Conservation (phyloP, 179 eudicot genomes). For the Heliamphora pulchella region DNA sequence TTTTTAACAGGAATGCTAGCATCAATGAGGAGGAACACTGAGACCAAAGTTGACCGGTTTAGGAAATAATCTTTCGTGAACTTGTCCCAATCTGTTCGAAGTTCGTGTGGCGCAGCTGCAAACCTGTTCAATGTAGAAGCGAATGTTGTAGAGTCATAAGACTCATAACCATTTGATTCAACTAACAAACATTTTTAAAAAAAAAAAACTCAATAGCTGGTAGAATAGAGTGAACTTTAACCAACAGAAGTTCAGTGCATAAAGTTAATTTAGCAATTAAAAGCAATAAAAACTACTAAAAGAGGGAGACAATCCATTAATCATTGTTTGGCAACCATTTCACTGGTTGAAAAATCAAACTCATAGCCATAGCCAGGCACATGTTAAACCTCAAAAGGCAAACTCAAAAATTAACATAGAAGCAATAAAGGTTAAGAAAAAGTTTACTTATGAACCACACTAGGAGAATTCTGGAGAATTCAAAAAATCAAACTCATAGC, state of each 20-base stretch:
- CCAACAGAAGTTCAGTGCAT: neutral
- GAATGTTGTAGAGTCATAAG: neutral
- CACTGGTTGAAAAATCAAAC: neutral
- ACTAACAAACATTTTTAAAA: neutral
- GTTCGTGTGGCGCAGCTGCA: constrained; percentile 79
- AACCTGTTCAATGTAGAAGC: constrained; percentile 35
- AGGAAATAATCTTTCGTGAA: constrained; percentile 93
- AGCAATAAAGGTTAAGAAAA: too few relatives aligned
- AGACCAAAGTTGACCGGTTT: constrained; percentile 64
- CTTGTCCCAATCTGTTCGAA: constrained; percentile 69
- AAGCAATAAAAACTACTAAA: neutral
- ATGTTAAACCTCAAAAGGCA: neutral
- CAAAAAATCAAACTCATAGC: neutral
- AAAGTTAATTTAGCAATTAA: neutral
- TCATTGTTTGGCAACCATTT: neutral
- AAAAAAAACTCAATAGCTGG: neutral
- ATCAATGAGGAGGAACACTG: constrained; percentile 85
- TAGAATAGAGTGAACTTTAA: neutral
- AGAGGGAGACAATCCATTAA: neutral
- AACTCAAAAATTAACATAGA: too few relatives aligned
- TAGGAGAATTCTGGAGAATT: too few relatives aligned
- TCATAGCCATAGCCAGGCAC: neutral
- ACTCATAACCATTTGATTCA: constrained; percentile 4
- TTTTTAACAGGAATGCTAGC: constrained; percentile 85
- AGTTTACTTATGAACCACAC: neutral